phyloP scores from a whole-genome alignment of 768 basidiomycete genomes.

The Boletus fagicola region DNA sequence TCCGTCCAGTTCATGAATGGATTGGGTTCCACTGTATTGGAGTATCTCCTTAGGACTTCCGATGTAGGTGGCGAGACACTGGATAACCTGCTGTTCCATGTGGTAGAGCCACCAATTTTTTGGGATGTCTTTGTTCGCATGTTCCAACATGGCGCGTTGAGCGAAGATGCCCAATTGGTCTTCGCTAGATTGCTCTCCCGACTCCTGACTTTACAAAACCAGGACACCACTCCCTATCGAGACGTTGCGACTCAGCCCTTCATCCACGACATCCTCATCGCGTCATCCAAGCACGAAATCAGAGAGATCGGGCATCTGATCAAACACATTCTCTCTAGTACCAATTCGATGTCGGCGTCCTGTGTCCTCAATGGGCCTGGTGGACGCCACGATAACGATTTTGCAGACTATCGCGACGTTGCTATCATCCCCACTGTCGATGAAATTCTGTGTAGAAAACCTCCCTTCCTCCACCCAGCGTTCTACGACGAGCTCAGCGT shows the following conservation, averaged over 20 bases:
- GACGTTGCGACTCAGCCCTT: slow-evolving; percentile 32
- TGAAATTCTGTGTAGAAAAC: slow-evolving; percentile 47
- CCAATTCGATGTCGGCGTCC: slow-evolving; percentile 12
- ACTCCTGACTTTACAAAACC: slow-evolving; percentile 39
- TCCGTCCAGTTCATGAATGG: no score
- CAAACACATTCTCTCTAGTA: slow-evolving; percentile 36
- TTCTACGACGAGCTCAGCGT: slow-evolving; percentile 16
- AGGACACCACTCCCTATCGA: slow-evolving; percentile 36
- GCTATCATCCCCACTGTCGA: slow-evolving; percentile 61
- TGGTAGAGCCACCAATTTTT: slow-evolving; percentile 52
- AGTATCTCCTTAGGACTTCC: no score
- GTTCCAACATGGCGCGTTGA: slow-evolving; percentile 34
- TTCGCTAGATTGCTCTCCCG: slow-evolving; percentile 52
- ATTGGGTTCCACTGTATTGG: no score
- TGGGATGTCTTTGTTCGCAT: slow-evolving; percentile 38
- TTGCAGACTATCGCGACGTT: slow-evolving; percentile 54
- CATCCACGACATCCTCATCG: slow-evolving; percentile 25
- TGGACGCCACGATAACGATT: slow-evolving; percentile 70
- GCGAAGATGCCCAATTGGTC: slow-evolving; percentile 35
- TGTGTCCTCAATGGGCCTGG: slow-evolving; percentile 41
- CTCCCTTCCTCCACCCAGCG: slow-evolving; percentile 48
- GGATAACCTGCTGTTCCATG: slow-evolving; percentile 36
- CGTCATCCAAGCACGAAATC: slow-evolving; percentile 26
- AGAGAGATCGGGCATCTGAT: slow-evolving; percentile 39
- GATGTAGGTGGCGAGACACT: no score